Conservation (phyloP, 2,329 filamentous ascomycete species). For the Seiridium unicorne region DNA sequence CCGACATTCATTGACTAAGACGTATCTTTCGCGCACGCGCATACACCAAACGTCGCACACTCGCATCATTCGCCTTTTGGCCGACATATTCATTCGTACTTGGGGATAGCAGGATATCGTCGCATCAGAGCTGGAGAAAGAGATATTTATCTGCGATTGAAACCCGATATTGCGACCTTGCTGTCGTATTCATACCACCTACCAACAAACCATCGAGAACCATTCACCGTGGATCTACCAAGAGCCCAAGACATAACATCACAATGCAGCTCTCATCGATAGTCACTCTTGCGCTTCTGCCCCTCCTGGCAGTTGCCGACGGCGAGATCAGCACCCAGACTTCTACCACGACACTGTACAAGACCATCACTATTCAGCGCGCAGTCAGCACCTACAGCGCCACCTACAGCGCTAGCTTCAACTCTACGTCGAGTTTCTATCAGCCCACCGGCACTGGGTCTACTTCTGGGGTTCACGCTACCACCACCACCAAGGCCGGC, state of each 20-base stretch:
- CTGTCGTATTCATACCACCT: no score
- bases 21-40: neutral
- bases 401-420: constrained; percentile 20
- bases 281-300: constrained; percentile 47
- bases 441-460: constrained; percentile 27
- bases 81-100: neutral
- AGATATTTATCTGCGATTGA: neutral
- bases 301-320: constrained; percentile 50
- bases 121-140: neutral
- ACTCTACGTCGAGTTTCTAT: constrained; percentile 34
- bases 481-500: constrained; percentile 26
- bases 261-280: constrained; percentile 44
- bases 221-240: neutral
- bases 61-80: neutral
- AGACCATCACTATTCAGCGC: constrained; percentile 39
- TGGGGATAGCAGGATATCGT: neutral
- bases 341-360: constrained; percentile 47
- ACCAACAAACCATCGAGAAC: neutral
- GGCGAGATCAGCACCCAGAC: constrained; percentile 45
- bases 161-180: neutral
- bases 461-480: constrained; percentile 22
- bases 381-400: constrained; percentile 31
- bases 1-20: constrained; percentile 7
- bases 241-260: constrained; percentile 4
- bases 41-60: neutral